A percentile compares a stretch with the other conserved stretches of the same genome.
These are phyloP conservation scores for Kwoniella pini DNA, from an alignment of 768 basidiomycete species.

Conservation along the genomic window DNA sequence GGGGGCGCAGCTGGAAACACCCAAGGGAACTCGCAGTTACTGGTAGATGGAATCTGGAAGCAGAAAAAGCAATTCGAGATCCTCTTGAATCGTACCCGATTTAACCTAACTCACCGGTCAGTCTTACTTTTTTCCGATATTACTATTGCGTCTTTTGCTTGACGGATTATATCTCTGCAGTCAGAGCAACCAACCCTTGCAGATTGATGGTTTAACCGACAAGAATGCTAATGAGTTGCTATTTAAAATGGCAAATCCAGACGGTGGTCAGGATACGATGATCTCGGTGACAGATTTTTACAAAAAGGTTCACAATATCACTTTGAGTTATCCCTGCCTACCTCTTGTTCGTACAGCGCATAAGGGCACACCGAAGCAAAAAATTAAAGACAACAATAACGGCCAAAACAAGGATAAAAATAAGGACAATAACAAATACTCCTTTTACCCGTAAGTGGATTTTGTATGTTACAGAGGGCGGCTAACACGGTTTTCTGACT, in stretches of 20 bases:
- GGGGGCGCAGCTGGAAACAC: slow-evolving; percentile 30
- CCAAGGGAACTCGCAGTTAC: neutral
- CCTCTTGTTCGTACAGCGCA: too few species aligned
- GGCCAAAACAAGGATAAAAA: too few species aligned
- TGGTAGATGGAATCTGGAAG: neutral
- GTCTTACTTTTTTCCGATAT: too few species aligned
- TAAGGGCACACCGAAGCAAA: too few species aligned
- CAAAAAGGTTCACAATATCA: slow-evolving; percentile 38
- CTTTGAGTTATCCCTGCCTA: slow-evolving; percentile 42
- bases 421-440: too few species aligned
- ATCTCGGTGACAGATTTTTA: slow-evolving; percentile 39
- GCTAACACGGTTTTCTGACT: neutral
- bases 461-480: too few species aligned
- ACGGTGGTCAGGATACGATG: slow-evolving; percentile 37
- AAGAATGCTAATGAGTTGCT: slow-evolving; percentile 14
- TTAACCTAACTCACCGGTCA: slow-evolving; percentile 46
- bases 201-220: neutral
- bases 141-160: too few species aligned
- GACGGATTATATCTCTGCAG: too few species aligned
- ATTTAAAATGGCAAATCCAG: slow-evolving; percentile 36
- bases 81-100: slow-evolving; percentile 44
- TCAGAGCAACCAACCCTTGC: neutral
- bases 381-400: too few species aligned
- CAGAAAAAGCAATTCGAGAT: slow-evolving; percentile 35
- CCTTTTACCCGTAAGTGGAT: too few species aligned